Percentiles rank a stretch among this genome's conserved stretches.
Evolutionary conservation across 2,329 filamentous ascomycete species (phyloP).

Genomic region (Emericellopsis cladophorae): DNA sequence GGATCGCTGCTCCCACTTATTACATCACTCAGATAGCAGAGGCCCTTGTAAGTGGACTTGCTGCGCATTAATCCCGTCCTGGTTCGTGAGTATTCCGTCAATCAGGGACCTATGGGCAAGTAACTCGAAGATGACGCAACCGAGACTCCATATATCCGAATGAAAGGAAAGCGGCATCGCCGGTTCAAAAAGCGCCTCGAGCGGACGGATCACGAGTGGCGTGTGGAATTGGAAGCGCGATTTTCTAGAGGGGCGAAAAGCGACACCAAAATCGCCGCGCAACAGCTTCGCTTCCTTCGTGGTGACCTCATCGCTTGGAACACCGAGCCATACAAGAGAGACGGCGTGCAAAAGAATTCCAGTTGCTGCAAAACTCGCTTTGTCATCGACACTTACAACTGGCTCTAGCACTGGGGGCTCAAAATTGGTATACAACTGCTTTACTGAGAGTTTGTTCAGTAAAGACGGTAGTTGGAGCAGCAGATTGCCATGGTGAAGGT

Average conservation of each 20-base stretch:
- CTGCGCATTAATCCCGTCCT: slow-evolving; percentile 15
- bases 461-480: slow-evolving; percentile 12
- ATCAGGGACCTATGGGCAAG: slow-evolving; percentile 14
- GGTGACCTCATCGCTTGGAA: slow-evolving; percentile 13
- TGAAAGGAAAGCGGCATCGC: slow-evolving; percentile 13
- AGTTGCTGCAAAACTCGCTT: slow-evolving; percentile 2
- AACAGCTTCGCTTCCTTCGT: slow-evolving; percentile 9
- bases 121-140: slow-evolving; percentile 14
- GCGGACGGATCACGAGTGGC: slow-evolving; percentile 8
- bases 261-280: slow-evolving; percentile 19
- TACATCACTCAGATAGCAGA: slow-evolving; percentile 15
- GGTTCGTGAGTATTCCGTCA: slow-evolving; percentile 11
- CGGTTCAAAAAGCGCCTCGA: slow-evolving; percentile 20
- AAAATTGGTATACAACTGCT: slow-evolving; percentile 11
- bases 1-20: slow-evolving; percentile 9
- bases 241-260: slow-evolving; percentile 12
- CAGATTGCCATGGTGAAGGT: slow-evolving; percentile 20
- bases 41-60: slow-evolving; percentile 16
- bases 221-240: slow-evolving; percentile 3
- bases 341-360: slow-evolving; percentile 16
- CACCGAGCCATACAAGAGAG: slow-evolving; percentile 17
- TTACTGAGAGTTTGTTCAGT: slow-evolving; percentile 8
- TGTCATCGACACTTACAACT: slow-evolving; percentile 6
- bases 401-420: slow-evolving; percentile 8
- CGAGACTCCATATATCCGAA: slow-evolving; percentile 18